Percentiles rank a stretch among this genome's conserved stretches.
Evolutionary conservation across 345 rosid genomes (phyloP).

Genomic region (Eutrema japonicum): DNA sequence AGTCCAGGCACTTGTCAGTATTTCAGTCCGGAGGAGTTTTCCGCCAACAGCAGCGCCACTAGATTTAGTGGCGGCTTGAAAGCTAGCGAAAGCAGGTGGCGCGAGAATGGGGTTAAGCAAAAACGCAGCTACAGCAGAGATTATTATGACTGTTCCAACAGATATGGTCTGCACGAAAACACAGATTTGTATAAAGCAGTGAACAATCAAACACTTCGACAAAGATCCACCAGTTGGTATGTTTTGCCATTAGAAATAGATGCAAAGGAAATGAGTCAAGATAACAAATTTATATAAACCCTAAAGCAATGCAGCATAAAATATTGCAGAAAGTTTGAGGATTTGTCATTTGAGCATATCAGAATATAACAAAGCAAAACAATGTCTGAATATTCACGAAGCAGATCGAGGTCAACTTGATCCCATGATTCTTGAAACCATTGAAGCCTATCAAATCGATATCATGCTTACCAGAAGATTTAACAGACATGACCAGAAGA

Average conservation of each 20-base stretch:
- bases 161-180: constrained; percentile 52
- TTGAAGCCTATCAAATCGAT: not conserved
- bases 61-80: constrained; percentile 61
- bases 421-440: not conserved
- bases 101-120: constrained; percentile 70
- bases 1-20: constrained; percentile 84
- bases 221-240: not conserved
- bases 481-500: not conserved
- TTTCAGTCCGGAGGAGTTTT: constrained; percentile 57
- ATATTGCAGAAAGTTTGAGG: not conserved
- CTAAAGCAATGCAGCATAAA: not conserved
- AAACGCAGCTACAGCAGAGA: constrained; percentile 60
- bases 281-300: not conserved
- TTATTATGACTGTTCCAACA: constrained; percentile 50
- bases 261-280: not conserved
- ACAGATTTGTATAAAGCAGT: constrained; percentile 4
- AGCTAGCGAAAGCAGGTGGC: constrained; percentile 78
- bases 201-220: not conserved
- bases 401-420: not conserved
- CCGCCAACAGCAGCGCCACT: constrained; percentile 61
- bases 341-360: not conserved
- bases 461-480: too few species aligned
- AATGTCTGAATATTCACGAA: not conserved
- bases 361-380: not conserved
- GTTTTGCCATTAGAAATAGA: not conserved